A percentile compares a stretch with the other conserved stretches of the same genome.
Evolutionary conservation across 192 early-diverging fungal genomes (phyloP).

Genomic region (Coemansia sp.): DNA sequence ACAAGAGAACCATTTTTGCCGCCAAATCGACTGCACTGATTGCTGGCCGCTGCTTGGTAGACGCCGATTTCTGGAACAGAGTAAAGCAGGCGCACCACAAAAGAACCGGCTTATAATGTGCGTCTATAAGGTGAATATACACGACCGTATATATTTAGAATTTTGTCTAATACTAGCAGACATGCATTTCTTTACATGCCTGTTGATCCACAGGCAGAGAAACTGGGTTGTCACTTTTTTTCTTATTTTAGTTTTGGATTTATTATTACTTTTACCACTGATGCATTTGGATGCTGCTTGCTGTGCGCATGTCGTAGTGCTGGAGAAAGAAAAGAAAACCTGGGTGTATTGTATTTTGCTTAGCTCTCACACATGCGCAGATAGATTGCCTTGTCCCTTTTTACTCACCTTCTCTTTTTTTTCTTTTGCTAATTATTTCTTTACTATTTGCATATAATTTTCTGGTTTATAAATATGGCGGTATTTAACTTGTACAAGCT

Average conservation of each 20-base stretch:
- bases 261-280: neutral
- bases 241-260: too few species aligned
- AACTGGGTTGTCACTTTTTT: too few species aligned
- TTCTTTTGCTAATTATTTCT: neutral
- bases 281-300: neutral
- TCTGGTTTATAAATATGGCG: neutral
- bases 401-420: neutral
- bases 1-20: constrained; percentile 55
- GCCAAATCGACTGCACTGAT: constrained; percentile 55
- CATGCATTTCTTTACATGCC: too few species aligned
- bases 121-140: too few species aligned
- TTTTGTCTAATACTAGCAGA: too few species aligned
- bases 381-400: neutral
- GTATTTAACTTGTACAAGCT: neutral
- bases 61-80: constrained; percentile 49
- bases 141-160: too few species aligned
- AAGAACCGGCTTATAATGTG: too few species aligned
- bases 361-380: too few species aligned
- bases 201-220: too few species aligned
- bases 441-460: neutral
- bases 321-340: neutral
- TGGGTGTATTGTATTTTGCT: neutral
- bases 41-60: constrained; percentile 48
- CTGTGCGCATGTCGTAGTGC: neutral
- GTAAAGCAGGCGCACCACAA: constrained; percentile 19